Conservation (phyloP, 768 basidiomycete species). For the Rhodosporidiobolus sp. region DNA sequence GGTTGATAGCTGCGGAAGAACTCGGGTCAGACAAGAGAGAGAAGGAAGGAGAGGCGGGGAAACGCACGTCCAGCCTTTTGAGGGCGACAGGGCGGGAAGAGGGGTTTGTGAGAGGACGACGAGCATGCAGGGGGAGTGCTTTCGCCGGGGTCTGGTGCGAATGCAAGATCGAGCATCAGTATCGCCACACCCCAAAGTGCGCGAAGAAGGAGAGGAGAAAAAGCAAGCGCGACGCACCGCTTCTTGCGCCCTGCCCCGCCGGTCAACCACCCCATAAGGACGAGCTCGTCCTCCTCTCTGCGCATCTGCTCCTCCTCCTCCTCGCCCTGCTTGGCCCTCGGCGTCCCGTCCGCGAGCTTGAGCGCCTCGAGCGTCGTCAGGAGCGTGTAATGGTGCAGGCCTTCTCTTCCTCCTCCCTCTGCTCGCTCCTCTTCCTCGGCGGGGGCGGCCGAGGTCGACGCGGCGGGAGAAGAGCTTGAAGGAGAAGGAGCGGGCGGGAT, state of each 20-base stretch:
- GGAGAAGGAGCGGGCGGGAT: background rate
- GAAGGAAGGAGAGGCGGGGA: background rate
- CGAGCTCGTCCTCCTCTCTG: background rate
- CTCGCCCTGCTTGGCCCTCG: too few relatives aligned
- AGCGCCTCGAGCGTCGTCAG: background rate
- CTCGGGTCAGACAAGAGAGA: background rate
- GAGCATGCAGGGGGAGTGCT: constrained; percentile 5
- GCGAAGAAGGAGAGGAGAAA: background rate
- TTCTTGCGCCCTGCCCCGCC: background rate
- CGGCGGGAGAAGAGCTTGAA: background rate
- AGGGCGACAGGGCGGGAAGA: background rate
- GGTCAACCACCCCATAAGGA: constrained; percentile 4
- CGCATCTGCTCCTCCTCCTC: background rate
- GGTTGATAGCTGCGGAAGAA: background rate
- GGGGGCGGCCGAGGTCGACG: background rate
- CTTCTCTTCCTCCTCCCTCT: too few relatives aligned
- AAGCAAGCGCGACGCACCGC: background rate
- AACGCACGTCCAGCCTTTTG: constrained; percentile 6
- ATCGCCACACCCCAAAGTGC: too few relatives aligned
- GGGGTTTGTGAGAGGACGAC: background rate
- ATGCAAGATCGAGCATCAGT: too few relatives aligned
- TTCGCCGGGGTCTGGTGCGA: background rate
- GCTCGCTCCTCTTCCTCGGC: background rate
- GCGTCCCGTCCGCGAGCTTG: background rate
- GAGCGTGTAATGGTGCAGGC: constrained; percentile 10